Base-by-base conservation (phyloP, 306 rosid species). In the Vigna trinervia region DNA sequence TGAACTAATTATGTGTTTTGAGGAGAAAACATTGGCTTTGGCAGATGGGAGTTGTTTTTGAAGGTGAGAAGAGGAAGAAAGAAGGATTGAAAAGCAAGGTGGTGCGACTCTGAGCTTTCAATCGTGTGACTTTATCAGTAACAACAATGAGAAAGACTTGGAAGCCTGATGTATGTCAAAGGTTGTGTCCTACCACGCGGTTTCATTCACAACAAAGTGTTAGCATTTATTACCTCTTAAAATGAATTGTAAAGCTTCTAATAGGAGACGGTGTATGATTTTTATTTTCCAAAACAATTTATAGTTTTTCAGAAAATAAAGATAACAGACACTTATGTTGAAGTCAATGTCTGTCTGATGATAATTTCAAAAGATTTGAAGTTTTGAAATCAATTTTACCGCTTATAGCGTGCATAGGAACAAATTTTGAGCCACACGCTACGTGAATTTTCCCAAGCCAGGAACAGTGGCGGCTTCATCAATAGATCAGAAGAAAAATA, bases 111-210 rank as follows among this genome's bases (percentile, higher is more conserved):
- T 8, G 41, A 22, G 74, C 14, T 51, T 8, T 8, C 67, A 20
- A 75, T 4, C 54, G 34, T 61, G 82, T 64, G 74, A 45, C 39
- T 82, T 56, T 28, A 83, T 80, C 51, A 85, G 74, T 38, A 83
- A 58, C 36, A 17, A 71, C 8, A 68, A 78, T 38, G 71, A 59
- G 79, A 32, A 74, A 74, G 87, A 85, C 88, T 73, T 76, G 75
- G 76, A 84, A 84, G 45, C 57, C 26, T 14, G 64, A 43, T 56
- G 41, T 36, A 6, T 36, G 52, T 63, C 83, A 80, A 86, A 65
- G 79, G 79, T 19, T 8, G 43, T 5, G 83, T 73, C 75, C 83
- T 80, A 87, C 41, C 32, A 92, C 98, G 94, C 97, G 98, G 85
- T 87, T 94, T 89, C 62, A 43, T 74, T 67, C 30, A 71, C 53